A percentile compares a stretch with the other conserved stretches of the same genome.
These are phyloP conservation scores for Cryphonectria carpinicola DNA, from an alignment of 2,329 filamentous ascomycete genomes.

Conservation along the genomic window DNA sequence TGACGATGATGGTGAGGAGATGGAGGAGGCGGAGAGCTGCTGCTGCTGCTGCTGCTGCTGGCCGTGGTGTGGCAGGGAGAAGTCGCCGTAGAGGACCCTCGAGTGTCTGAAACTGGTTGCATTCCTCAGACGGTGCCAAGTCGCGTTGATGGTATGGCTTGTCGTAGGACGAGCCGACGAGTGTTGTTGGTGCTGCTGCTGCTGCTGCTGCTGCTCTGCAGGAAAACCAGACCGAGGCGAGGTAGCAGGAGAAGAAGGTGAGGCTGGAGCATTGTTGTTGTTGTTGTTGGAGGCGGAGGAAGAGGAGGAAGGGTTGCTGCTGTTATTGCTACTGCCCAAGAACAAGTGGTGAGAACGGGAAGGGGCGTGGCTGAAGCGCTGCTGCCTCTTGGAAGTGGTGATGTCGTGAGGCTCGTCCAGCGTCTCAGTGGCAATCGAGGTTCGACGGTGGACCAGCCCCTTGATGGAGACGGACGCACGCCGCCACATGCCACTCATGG, in stretches of 20 bases:
- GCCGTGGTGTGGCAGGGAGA: slow-evolving; percentile 32
- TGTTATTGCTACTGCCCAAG: neutral
- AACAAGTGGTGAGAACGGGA: slow-evolving; percentile 24
- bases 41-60: slow-evolving; percentile 14
- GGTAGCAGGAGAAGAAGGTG: slow-evolving; percentile 4
- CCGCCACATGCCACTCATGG: slow-evolving; percentile 56
- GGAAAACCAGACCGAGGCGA: neutral
- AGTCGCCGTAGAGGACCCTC: slow-evolving; percentile 48
- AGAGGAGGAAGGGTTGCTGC: neutral
- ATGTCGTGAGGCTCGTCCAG: slow-evolving; percentile 31
- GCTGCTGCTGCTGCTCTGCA: slow-evolving; percentile 25
- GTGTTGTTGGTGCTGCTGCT: slow-evolving; percentile 27
- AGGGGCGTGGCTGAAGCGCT: slow-evolving; percentile 23
- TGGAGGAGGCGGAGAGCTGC: slow-evolving; percentile 6
- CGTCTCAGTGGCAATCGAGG: slow-evolving; percentile 41
- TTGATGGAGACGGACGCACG: slow-evolving; percentile 60
- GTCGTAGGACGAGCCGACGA: slow-evolving; percentile 35
- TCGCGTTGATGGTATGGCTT: slow-evolving; percentile 48
- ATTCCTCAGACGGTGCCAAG: slow-evolving; percentile 25
- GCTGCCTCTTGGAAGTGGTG: slow-evolving; percentile 27
- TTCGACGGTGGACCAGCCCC: slow-evolving; percentile 54
- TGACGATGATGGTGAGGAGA: neutral
- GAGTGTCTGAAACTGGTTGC: slow-evolving; percentile 44
- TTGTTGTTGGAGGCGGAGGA: slow-evolving; percentile 19
- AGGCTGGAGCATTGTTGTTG: neutral